These are phyloP conservation scores for Stenocarpella maydis DNA, from an alignment of 2,329 filamentous ascomycete genomes.

Conservation along the genomic window DNA sequence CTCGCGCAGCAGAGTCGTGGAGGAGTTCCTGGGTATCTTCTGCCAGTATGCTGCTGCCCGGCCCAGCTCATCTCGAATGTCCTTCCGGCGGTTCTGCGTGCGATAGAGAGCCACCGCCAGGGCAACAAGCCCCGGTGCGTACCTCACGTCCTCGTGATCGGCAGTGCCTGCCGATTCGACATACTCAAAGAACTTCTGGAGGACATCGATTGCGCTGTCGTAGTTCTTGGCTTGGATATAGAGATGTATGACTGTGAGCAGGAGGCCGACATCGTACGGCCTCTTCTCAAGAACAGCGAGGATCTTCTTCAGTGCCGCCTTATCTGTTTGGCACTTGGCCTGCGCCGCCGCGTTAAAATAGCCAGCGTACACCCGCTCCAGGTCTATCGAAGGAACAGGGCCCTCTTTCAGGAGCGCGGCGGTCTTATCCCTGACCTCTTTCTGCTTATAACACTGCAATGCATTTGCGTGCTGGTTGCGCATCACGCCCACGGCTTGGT, in stretches of 20 bases:
- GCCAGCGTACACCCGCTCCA: constrained; percentile 48
- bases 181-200: constrained; percentile 78
- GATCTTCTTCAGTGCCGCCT: constrained; percentile 74
- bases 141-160: constrained; percentile 74
- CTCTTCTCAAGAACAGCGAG: constrained; percentile 75
- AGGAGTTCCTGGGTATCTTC: constrained; percentile 34
- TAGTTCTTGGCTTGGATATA: constrained; percentile 77
- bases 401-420: constrained; percentile 49
- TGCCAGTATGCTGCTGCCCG: constrained; percentile 87
- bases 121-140: constrained; percentile 84
- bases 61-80: constrained; percentile 76
- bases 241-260: constrained; percentile 82
- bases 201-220: constrained; percentile 75
- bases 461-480: constrained; percentile 72
- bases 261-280: constrained; percentile 81
- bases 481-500: constrained; percentile 68
- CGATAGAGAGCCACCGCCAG: constrained; percentile 82
- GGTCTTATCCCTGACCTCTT: constrained; percentile 64
- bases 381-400: constrained; percentile 40
- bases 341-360: constrained; percentile 76
- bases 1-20: constrained; percentile 71
- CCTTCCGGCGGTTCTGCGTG: constrained; percentile 74
- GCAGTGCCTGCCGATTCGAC: constrained; percentile 69
- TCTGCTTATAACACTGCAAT: constrained; percentile 72
- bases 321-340: constrained; percentile 68